Base-by-base conservation (phyloP, 148 eudicot genomes). In the Selenicereus undatus region DNA sequence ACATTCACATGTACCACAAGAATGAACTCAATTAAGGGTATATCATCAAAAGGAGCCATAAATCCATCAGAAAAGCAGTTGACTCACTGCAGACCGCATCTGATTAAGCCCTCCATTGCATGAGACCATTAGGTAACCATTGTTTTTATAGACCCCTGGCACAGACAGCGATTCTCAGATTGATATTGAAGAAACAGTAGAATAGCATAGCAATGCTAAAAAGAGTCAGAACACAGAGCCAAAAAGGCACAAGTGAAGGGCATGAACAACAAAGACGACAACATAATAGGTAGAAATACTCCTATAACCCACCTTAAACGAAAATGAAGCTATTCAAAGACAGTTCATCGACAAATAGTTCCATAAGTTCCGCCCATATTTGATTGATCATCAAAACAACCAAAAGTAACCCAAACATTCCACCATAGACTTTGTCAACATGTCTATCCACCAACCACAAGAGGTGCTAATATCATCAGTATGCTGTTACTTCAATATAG, bases 101-200 rank as follows among this genome's bases (percentile, higher is more conserved):
- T 95, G 99, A 86, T 95, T 95, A 80, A 95, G 99, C 81, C 99
- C 99, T 86, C 99, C 99, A 86, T 95, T 95, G 91, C 99, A 95
- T n/a, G 99, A 95, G 86, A 95, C 94, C 97, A 95, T 88, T 65
- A 95, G 82, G 84, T 95, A 95, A 77, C 99, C 99, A 85, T 95
- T 95, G 86, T 95, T 95, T 84, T 89, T 93, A 86, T 95, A 95
- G 45, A 93, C 93, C 88, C 99, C 99, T 95, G 86, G 77, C 17
- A 66, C 71, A 20, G 69, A 85, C 27, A 76, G 52, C 71, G 56
- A 18, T 77, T 73, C 45, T 66, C 64, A 39, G 4, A 77, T 81
- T n/a, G 68, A 78, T 10, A 16, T 14, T 56, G 22, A 29, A 5
- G 58, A 79, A 60, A 36, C 10, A 5, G 21, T 65, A 84, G 48